Evolutionary conservation across 768 basidiomycete genomes (phyloP).

Genomic region (Candolleomyces efflorescens): DNA sequence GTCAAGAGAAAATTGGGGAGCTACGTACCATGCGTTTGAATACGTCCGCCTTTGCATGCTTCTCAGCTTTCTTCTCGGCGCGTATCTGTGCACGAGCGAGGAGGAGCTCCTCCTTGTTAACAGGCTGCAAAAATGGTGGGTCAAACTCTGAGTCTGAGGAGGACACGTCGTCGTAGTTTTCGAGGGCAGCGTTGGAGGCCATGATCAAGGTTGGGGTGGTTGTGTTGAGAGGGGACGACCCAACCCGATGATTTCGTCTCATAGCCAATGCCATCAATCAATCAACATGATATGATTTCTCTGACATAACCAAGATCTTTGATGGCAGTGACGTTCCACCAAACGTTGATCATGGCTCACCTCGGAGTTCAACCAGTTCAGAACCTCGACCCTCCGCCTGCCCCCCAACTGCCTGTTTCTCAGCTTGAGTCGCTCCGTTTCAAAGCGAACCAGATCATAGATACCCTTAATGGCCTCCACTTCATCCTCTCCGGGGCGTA

Average conservation of each 20-base stretch:
- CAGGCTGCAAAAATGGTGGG: constrained; percentile 6
- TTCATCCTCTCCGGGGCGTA: constrained; percentile 56
- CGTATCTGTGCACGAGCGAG: constrained; percentile 1
- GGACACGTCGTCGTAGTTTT: constrained; percentile 6
- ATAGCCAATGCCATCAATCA: no score
- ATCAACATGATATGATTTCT: no score
- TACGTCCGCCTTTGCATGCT: constrained; percentile 10
- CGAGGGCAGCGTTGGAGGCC: neutral
- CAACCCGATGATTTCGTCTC: neutral
- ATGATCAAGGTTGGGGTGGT: neutral
- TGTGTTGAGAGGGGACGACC: neutral
- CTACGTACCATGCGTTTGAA: constrained; percentile 10
- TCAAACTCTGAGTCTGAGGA: constrained; percentile 3
- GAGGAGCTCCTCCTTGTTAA: constrained; percentile 5
- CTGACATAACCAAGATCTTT: no score
- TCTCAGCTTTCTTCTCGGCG: constrained; percentile 6
- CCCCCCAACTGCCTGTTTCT: constrained; percentile 46
- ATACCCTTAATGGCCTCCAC: constrained; percentile 65
- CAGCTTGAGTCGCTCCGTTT: constrained; percentile 76
- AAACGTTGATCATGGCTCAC: neutral
- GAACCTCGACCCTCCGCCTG: constrained; percentile 2
- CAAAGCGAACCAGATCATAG: constrained; percentile 75
- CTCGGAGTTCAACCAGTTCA: neutral
- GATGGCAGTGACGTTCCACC: neutral
- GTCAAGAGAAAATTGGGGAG: no score